Evolutionary conservation across 148 eudicot genomes (phyloP).

Genomic region (Chenopodium quinoa): DNA sequence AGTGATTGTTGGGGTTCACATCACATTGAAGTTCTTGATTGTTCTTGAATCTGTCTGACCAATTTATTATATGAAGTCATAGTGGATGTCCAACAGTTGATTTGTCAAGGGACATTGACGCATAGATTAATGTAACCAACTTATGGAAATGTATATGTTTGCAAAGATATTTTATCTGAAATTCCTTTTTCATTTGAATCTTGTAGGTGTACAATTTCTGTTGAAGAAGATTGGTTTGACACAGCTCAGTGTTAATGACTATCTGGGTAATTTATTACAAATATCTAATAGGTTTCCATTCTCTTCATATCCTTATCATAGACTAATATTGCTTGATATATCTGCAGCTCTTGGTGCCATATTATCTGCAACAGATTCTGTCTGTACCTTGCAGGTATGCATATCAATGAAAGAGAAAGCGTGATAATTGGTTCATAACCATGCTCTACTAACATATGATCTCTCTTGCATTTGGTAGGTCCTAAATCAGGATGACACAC

Average conservation of each 20-base stretch:
- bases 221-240: slow-evolving; percentile 48
- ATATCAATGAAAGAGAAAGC: slow-evolving; percentile 7
- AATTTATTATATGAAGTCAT: background rate
- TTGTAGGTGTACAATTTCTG: slow-evolving; percentile 43
- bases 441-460: slow-evolving; percentile 11
- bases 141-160: background rate
- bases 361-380: slow-evolving; percentile 90
- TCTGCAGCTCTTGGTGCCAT: slow-evolving; percentile 88
- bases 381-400: slow-evolving; percentile 89
- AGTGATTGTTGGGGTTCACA: background rate
- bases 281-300: background rate
- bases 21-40: background rate
- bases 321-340: slow-evolving; percentile 11
- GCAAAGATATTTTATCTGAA: background rate
- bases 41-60: background rate
- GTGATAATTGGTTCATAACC: slow-evolving; percentile 5
- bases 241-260: slow-evolving; percentile 44
- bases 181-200: slow-evolving; percentile 9
- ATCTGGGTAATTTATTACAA: slow-evolving; percentile 39
- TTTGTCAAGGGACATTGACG: background rate
- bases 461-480: slow-evolving; percentile 45
- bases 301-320: background rate
- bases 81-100: background rate
- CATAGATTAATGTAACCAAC: background rate
- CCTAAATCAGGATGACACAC: slow-evolving; percentile 91